Evolutionary conservation across 495 filamentous ascomycete genomes (phyloP).

Genomic region (Glonium stellatum): DNA sequence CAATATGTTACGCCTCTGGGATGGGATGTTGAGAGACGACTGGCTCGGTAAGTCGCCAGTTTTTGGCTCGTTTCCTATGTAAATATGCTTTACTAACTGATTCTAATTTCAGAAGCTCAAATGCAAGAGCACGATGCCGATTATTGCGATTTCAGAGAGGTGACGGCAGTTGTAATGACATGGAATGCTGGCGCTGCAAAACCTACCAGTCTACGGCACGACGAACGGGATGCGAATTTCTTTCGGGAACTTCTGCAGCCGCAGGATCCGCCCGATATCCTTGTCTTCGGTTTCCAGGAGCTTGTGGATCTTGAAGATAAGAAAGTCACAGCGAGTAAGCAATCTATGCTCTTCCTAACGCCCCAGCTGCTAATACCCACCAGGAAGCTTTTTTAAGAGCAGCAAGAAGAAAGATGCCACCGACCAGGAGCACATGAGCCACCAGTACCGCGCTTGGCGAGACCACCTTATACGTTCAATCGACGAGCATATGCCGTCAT

Average conservation of each 20-base stretch:
- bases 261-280: conserved; percentile 73
- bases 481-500: conserved; percentile 72
- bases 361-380: not conserved
- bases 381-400: conserved; percentile 44
- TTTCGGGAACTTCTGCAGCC: conserved; percentile 65
- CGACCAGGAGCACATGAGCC: conserved; percentile 91
- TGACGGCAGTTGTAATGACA: conserved; percentile 72
- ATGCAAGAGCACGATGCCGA: conserved; percentile 78
- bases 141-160: conserved; percentile 76
- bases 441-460: conserved; percentile 93
- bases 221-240: conserved; percentile 61
- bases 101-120: conserved; percentile 51
- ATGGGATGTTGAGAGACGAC: conserved; percentile 87
- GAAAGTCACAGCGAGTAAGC: conserved; percentile 85
- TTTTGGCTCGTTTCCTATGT: not conserved
- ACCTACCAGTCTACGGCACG: conserved; percentile 67
- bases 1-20: conserved; percentile 80
- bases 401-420: conserved; percentile 82
- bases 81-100: not conserved
- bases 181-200: conserved; percentile 96
- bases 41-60: conserved; percentile 60
- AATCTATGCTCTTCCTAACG: not conserved
- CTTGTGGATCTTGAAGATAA: conserved; percentile 95
- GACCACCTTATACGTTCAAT: conserved; percentile 75
- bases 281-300: conserved; percentile 97